Evolutionary conservation across 192 early-diverging fungal species (phyloP), one percentile per base, ranked within the genome.

Genomic region (Coemansia sp.): DNA sequence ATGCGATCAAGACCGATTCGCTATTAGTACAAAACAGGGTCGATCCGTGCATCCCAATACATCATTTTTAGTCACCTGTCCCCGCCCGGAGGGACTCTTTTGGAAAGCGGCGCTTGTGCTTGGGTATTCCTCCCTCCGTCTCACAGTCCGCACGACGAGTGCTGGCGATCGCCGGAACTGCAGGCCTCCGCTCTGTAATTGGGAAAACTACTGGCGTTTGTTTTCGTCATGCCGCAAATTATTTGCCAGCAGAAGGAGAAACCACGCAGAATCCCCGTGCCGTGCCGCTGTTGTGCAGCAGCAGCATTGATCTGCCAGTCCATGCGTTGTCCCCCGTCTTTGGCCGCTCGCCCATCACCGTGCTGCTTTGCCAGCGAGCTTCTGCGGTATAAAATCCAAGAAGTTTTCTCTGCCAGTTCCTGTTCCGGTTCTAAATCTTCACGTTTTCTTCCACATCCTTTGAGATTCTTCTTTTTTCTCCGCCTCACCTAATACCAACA

Each of bases 401-500:
- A 50, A 14, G 25, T 25, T 10, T 50, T 16, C 48, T 28, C 28
- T 38, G 35, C 35, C 49, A 29, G 10, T 5, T 21, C 23, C 23
- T 49, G 27, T 50, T 30, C 27, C 6, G 46, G 25, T 19, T 33
- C 31, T 12, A 19, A 14, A 33, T 12, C 6, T 21, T 23, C 49
- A 32, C 7, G 16, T 5, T 14, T 55, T n/a, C 44, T 48, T 42
- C 38, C 24, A 18, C 53, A 4, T 27, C 45, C 3, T 38, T 19
- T 24, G 25, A 50, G 25, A 46, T 56, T 33, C 23, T 18, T 45
- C 3, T 64, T 18, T 33, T 21, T 54, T 43, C 51, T 45, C 16
- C 21, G 24, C 18, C 29, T 47, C 44, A 29, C 33, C 31, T 38
- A 48, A 63, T 49, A 19, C 11, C 29, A 60, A 77, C 33, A 55